These are phyloP conservation scores for Echites panduratus DNA, from an alignment of 257 asterid species.

Conservation along the genomic window DNA sequence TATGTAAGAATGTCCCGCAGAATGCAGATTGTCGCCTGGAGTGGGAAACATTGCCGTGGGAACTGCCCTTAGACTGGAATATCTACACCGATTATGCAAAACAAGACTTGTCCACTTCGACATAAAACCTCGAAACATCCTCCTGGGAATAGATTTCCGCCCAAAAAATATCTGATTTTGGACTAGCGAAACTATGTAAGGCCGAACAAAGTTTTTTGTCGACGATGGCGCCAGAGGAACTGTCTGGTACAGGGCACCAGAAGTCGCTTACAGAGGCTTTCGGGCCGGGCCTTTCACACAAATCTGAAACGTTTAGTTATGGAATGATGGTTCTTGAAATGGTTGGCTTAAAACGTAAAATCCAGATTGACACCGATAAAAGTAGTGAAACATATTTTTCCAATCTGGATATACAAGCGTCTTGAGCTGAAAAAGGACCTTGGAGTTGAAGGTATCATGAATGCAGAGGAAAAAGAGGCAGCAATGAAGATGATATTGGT, in stretches of 20 bases:
- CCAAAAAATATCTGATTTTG: constrained; percentile 38
- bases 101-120: constrained; percentile 64
- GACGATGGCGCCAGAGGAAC: constrained; percentile 22
- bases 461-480: constrained; percentile 31
- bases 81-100: constrained; percentile 58
- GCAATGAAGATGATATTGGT: constrained; percentile 46
- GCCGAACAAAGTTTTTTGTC: constrained; percentile 18
- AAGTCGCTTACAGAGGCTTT: constrained; percentile 19
- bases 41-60: constrained; percentile 51
- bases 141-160: constrained; percentile 38
- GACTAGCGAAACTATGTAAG: constrained; percentile 24
- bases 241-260: constrained; percentile 31
- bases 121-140: constrained; percentile 67
- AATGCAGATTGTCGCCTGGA: constrained; percentile 24
- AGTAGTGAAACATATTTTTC: constrained; percentile 39
- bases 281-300: constrained; percentile 27
- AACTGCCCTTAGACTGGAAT: constrained; percentile 56
- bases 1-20: constrained; percentile 10
- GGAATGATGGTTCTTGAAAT: constrained; percentile 35
- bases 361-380: constrained; percentile 16
- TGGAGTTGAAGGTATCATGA: constrained; percentile 13
- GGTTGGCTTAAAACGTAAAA: constrained; percentile 35
- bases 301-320: constrained; percentile 27
- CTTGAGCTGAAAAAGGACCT: constrained; percentile 21
- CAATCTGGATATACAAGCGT: constrained; percentile 40